Base-by-base conservation (phyloP, 441 rosid species). In the Iberis amara region DNA sequence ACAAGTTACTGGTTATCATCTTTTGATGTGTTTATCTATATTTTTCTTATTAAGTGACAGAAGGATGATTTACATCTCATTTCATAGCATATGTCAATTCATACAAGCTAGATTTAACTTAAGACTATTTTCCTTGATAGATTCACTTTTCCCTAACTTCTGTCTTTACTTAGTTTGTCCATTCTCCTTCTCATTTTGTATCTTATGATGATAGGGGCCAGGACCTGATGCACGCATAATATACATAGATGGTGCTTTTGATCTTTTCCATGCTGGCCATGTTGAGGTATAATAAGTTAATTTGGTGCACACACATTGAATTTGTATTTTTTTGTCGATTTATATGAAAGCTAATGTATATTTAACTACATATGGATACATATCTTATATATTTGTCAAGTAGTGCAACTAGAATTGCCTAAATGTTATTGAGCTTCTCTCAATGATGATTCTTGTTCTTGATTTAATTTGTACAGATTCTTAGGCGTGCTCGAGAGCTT, bases 181-280 rank as follows among this genome's bases (percentile, higher is more conserved):
- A 14, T 32, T 39, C 15, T 40, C 35, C n/a, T 53, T 45, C 2
- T 53, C 61, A 40, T 47, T 9, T 39, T 42, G 33, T 50, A 33
- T 53, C 47, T 56, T 61, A 26, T 39, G 45, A 27, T 67, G 39
- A 46, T 79, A 91, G 98, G 94, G 84, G 35, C 95, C 98, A 43
- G 79, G 84, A 66, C 89, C 91, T 42, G 79, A 83, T 80, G 83
- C 95, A 53, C 78, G 78, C 31, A 69, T 91, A 30, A 79, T 91
- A 18, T 91, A 88, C 68, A 88, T 91, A 45, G 98, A 91, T 74
- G 94, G 89, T 13, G 89, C 87, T 24, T 82, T 85, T 61, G 94
- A 85, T 80, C 86, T 85, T 60, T 91, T 91, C 65, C 98, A 91
- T 72, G 98, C 98, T 40, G 98, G 96, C 62, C 98, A 91, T 64